Conservation (phyloP, 441 rosid species). For the Gossypium davidsonii region DNA sequence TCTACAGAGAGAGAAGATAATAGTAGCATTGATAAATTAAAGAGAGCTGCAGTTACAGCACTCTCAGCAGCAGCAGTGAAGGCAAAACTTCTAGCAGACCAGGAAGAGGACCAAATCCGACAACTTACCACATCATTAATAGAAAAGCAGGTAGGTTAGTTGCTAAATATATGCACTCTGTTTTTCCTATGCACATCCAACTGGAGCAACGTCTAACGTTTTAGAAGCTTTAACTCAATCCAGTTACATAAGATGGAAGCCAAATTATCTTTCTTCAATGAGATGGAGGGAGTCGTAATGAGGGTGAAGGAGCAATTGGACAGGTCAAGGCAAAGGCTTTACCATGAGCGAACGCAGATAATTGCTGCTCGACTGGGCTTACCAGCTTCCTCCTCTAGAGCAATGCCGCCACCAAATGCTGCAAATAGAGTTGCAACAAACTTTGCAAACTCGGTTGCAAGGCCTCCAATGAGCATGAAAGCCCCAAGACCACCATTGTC, state of each 20-base stretch:
- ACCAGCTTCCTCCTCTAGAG: slow-evolving; percentile 58
- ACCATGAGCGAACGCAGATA: slow-evolving; percentile 86
- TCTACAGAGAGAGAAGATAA: slow-evolving; percentile 42
- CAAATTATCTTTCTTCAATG: slow-evolving; percentile 74
- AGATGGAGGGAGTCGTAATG: slow-evolving; percentile 56
- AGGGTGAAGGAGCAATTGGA: slow-evolving; percentile 87
- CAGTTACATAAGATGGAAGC: slow-evolving; percentile 86
- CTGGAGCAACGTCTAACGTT: neutral
- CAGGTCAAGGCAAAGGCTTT: slow-evolving; percentile 77
- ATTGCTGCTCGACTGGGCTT: slow-evolving; percentile 81
- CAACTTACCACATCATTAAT: slow-evolving; percentile 61
- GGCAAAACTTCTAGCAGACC: slow-evolving; percentile 75
- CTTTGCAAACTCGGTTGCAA: slow-evolving; percentile 49
- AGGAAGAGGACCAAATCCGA: slow-evolving; percentile 83
- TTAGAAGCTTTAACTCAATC: slow-evolving; percentile 8
- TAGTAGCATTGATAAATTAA: slow-evolving; percentile 46
- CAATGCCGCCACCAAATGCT: slow-evolving; percentile 47
- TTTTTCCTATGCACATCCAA: neutral
- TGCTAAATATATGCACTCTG: neutral
- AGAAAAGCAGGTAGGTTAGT: slow-evolving; percentile 72
- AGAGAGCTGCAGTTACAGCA: slow-evolving; percentile 69
- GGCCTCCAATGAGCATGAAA: slow-evolving; percentile 61
- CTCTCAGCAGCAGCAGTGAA: slow-evolving; percentile 94
- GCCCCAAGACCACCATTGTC: slow-evolving; percentile 65
- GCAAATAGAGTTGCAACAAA: slow-evolving; percentile 64